Percentiles rank a stretch among this genome's conserved stretches.
These are phyloP conservation scores for Ilyonectria robusta DNA, from an alignment of 2,329 filamentous ascomycete genomes.

Conservation along the genomic window DNA sequence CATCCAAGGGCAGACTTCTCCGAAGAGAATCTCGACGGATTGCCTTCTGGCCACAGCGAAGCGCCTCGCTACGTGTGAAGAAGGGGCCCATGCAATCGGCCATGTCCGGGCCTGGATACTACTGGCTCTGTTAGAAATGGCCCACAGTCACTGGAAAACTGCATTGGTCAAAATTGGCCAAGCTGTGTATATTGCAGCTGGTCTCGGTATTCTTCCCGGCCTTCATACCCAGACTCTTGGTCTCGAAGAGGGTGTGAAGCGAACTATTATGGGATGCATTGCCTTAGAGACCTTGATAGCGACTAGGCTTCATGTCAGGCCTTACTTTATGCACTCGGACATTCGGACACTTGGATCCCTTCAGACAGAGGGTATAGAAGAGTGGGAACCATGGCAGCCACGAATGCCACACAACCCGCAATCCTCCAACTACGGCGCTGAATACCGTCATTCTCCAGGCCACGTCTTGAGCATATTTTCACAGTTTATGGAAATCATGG, in stretches of 20 bases:
- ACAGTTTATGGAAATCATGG: constrained; percentile 4
- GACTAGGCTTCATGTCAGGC: neutral
- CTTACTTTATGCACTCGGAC: constrained; percentile 20
- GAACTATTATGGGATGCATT: constrained; percentile 19
- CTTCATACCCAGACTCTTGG: neutral
- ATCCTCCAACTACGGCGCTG: neutral
- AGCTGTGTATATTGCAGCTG: constrained; percentile 12
- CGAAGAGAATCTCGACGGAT: neutral
- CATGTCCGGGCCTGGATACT: constrained; percentile 26
- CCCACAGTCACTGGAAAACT: constrained; percentile 1
- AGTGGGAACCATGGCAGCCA: constrained; percentile 33
- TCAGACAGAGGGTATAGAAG: constrained; percentile 25
- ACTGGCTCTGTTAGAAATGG: constrained; percentile 15
- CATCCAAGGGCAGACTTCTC: neutral
- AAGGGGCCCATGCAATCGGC: constrained; percentile 14
- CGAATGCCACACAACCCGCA: neutral
- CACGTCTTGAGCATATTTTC: constrained; percentile 26
- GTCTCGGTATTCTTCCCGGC: constrained; percentile 1
- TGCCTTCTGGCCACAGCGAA: neutral
- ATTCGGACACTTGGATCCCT: constrained; percentile 7
- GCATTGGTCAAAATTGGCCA: constrained; percentile 21
- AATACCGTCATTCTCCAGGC: constrained; percentile 16
- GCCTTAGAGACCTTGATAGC: constrained; percentile 20
- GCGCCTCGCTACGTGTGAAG: neutral
- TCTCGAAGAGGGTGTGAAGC: neutral